Base-by-base conservation (phyloP, 805 yeast genomes). In the Candida krabiensis region DNA sequence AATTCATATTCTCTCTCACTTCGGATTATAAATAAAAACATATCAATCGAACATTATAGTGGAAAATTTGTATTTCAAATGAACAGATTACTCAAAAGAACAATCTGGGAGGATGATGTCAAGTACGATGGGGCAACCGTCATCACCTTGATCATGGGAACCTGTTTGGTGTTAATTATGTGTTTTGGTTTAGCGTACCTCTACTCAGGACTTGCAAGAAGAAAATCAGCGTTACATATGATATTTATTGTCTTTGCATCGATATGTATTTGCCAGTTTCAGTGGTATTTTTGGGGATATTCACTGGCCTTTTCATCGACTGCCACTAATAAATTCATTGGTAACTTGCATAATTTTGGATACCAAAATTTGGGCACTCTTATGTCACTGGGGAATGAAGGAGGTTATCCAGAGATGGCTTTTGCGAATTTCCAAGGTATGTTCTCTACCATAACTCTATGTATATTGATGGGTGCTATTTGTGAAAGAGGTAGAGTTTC, bases 271-370 rank as follows among this genome's bases (percentile, higher is more conserved):
- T 50, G 51, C 9, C 43, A 53, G 15, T 78, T 89, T 56, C 96
- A 89, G 59, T 91, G 98, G 98, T 91, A 89, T 63, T 88, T 91
- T 59, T 93, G 98, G 96, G 97, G 96, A n/a, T 90, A 87, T 60
- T 87, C 96, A 0, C 65, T 91, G 29, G 95, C 98, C 4, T 89
- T 93, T 55, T 79, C 91, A 0, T 53, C 72, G n/a, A 75, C 85
- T 0, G 88, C 96, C 2, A 68, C 82, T 23, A 89, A 90, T 62
- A 79, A 82, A 30, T 93, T 82, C 60, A 91, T 91, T 51, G 99
- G 99, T 5, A 83, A 91, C 60, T 64, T 91, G 51, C 81, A 80
- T 51, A 73, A 80, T 31, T 86, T 90, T 63, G 98, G 96, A 4
- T 79, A 87, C 56, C 75, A 84, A 56, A 74, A 85, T 58, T 78